Base-by-base conservation (phyloP, 768 basidiomycete genomes). In the Termitomyces eurrhizus region DNA sequence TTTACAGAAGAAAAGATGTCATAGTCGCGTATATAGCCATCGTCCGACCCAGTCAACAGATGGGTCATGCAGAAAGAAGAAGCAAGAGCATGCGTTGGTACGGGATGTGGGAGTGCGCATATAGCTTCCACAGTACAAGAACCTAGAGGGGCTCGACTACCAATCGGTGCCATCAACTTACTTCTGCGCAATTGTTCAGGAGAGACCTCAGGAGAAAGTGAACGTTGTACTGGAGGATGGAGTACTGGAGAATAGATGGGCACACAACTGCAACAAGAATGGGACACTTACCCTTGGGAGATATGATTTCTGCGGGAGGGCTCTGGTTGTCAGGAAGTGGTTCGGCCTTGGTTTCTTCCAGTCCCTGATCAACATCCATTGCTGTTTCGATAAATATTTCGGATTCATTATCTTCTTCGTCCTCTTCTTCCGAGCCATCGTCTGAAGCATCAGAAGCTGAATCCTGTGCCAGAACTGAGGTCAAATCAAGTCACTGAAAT, bases 1-100 rank as follows among this genome's bases (percentile, higher is more conserved):
- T 98, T 98, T 44, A 93, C 88, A 42, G 91, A 86, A 44, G 89
- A 71, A 73, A 93, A 97, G 52, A 96, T 84, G 72, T 98, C 93
- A 74, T 95, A 98, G 75, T 92, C 84, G 41, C 95, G 85, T 48
- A 98, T 89, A 65, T 93, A 95, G 9, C 95, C 95, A 70, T 98
- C 95, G 65, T 96, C 90, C 13, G 91, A 92, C 39, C 95, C 95
- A 14, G 95, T 95, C 36, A 96, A 73, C 24, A 97, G 78, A 70
- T 95, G 92, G 21, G 90, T 86, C 83, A 95, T 86, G 74, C 95
- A 96, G 32, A 83, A 74, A 0, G 93, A 94, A 4, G 90, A 80
- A 11, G 94, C 90, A 13, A 98, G 83, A n/a, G 90, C 82, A 73
- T 97, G 92, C 0, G 92, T 93, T 4, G 93, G 87, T 4, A 84